Evolutionary conservation across 805 yeast species (phyloP), one percentile per base, ranked within the genome.

Genomic region (Yarrowia keelungensis): DNA sequence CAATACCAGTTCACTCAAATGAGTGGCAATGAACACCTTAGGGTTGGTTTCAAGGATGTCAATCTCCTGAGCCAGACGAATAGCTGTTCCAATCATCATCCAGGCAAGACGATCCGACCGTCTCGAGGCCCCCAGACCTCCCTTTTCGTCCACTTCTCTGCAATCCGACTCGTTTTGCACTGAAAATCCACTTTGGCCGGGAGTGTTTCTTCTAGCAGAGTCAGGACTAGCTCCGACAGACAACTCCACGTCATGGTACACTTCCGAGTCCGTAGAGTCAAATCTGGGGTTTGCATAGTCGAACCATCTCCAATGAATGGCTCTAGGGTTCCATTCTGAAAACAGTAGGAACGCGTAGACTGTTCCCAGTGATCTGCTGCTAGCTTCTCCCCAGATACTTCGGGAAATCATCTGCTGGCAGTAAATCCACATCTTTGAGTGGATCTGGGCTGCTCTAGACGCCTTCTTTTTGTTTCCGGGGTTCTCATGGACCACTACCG

Each of bases 321-420:
- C 97, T 67, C 97, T 81, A 3, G 97, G 97, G 73, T 92, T 92
- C 98, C 98, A 93, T 77, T 94, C 98, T 0, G 97, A 90, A 73
- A 91, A 89, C 16, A 93, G 80, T 62, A 93, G 78, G 75, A 93
- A 91, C 0, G 97, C 93, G 70, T 90, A 83, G 7, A 92, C 88
- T 0, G 97, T 91, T 0, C 97, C 97, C 3, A 92, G 85, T 0
- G 95, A 89, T 71, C 97, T 80, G 8, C 95, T 90, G 69, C 91
- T 88, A 0, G 97, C 95, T 75, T 91, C 97, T 0, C 97, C 97
- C 97, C 97, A 92, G 5, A 91, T 92, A 0, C 97, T 88, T 77
- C 89, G 91, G 2, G 96, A 89, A 50, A 92, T 88, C 70, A 91
- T 81, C 70, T 88, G 77, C 79, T 91, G 97, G 69, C 93, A 91